Evolutionary conservation across 768 basidiomycete species (phyloP).

Genomic region (Xerocomellus intermedius): DNA sequence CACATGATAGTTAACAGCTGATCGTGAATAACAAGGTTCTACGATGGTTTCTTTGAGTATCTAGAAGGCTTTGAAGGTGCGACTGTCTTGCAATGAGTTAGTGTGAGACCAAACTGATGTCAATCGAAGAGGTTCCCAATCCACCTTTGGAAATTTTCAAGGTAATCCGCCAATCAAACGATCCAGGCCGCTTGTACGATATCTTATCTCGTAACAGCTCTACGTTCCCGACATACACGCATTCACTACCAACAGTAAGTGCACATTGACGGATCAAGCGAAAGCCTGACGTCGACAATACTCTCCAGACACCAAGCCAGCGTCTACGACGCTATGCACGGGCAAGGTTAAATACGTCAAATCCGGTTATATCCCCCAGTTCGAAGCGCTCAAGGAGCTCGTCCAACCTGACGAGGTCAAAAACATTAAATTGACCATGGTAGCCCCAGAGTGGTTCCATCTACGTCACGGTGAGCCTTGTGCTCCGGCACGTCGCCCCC

Average conservation of each 20-base stretch:
- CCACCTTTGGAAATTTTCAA: conserved; percentile 29
- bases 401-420: conserved; percentile 62
- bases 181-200: background rate
- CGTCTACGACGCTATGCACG: conserved; percentile 34
- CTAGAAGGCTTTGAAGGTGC: conserved; percentile 28
- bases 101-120: background rate
- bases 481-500: background rate
- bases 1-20: background rate
- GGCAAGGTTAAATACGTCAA: conserved; percentile 61
- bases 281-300: background rate
- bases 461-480: conserved; percentile 53
- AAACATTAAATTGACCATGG: conserved; percentile 69
- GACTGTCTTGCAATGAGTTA: background rate
- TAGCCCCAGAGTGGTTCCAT: conserved; percentile 72
- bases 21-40: conserved; percentile 20
- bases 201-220: conserved; percentile 12
- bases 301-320: conserved; percentile 22
- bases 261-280: background rate
- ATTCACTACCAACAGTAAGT: conserved; percentile 20
- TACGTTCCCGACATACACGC: conserved; percentile 27
- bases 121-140: conserved; percentile 18
- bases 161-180: background rate
- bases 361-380: conserved; percentile 63
- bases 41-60: conserved; percentile 29
- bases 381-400: conserved; percentile 56